Evolutionary conservation across 2,329 filamentous ascomycete genomes (phyloP).

Genomic region (Pseudogymnoascus sp.): DNA sequence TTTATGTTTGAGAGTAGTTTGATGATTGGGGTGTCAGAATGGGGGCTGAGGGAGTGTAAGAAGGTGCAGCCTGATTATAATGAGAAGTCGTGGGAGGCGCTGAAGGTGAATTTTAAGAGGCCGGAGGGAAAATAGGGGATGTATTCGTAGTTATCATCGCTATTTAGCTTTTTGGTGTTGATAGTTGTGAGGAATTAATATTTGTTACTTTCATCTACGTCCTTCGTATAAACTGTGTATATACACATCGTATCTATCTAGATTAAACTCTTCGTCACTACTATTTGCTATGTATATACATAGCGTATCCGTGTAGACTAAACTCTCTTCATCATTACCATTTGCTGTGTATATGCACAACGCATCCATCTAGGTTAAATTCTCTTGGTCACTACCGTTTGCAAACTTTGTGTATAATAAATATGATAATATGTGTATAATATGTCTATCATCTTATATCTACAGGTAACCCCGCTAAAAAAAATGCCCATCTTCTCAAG

Average conservation of each 20-base stretch:
- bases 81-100: slow-evolving; percentile 55
- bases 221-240: background rate
- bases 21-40: slow-evolving; percentile 66
- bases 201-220: background rate
- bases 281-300: background rate
- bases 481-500: background rate
- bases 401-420: background rate
- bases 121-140: slow-evolving; percentile 14
- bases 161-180: background rate
- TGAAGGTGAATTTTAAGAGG: slow-evolving; percentile 40
- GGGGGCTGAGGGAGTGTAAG: slow-evolving; percentile 58
- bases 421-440: background rate
- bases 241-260: background rate
- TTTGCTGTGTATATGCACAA: too few relatives aligned
- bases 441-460: background rate
- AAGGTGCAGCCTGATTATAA: slow-evolving; percentile 64
- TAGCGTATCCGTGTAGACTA: too few relatives aligned
- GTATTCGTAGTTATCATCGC: background rate
- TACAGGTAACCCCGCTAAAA: background rate
- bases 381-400: too few relatives aligned
- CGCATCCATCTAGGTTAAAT: too few relatives aligned
- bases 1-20: slow-evolving; percentile 58
- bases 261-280: background rate
- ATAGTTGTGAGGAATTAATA: background rate
- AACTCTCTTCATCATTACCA: too few relatives aligned